Conservation (phyloP, 768 basidiomycete genomes). For the Holtermanniella nyarrowii region DNA sequence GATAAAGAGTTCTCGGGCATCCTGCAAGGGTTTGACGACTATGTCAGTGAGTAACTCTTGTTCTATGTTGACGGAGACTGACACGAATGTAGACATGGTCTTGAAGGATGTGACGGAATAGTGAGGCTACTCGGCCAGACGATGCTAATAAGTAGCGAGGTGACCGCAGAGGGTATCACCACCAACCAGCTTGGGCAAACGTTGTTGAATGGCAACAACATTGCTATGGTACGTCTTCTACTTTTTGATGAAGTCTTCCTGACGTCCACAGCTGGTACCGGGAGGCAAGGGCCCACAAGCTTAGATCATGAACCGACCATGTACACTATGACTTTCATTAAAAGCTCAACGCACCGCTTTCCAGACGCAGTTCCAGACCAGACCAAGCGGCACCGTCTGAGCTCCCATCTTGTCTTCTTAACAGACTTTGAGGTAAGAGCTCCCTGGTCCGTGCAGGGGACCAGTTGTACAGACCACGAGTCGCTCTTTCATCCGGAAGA, state of each 20-base stretch:
- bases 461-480: too few species aligned
- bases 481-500: too few species aligned
- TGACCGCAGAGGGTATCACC: constrained; percentile 64
- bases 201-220: constrained; percentile 46
- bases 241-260: constrained; percentile 4
- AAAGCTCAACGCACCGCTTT: background rate
- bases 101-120: constrained; percentile 94
- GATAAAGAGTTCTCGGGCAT: constrained; percentile 95
- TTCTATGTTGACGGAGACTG: background rate
- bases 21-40: constrained; percentile 93
- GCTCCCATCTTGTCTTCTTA: too few species aligned
- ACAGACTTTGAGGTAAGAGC: too few species aligned
- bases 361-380: background rate
- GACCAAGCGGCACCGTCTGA: too few species aligned
- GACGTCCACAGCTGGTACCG: constrained; percentile 52
- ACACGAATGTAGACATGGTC: constrained; percentile 33
- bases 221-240: constrained; percentile 67
- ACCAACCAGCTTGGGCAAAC: constrained; percentile 67
- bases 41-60: constrained; percentile 72
- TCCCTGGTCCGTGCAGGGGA: too few species aligned
- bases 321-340: background rate
- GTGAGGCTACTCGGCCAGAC: constrained; percentile 46
- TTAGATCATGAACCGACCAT: too few species aligned
- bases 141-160: constrained; percentile 52
- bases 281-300: constrained; percentile 55